Evolutionary conservation across 2,329 filamentous ascomycete species (phyloP).

Genomic region (Dryadomyces sulphureus): DNA sequence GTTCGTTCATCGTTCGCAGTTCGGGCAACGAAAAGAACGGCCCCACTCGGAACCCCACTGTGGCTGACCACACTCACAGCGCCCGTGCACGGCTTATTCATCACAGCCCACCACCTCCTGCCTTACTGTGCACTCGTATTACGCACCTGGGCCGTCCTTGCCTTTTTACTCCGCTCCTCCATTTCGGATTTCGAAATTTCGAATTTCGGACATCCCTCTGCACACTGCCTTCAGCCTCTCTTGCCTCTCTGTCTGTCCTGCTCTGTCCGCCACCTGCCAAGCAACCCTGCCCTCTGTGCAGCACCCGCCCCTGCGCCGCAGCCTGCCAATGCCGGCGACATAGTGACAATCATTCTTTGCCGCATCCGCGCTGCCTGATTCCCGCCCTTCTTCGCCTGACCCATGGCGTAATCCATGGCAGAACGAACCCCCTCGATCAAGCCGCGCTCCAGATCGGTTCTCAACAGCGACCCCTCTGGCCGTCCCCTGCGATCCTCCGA

Average conservation of each 20-base stretch:
- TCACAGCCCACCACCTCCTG: neutral
- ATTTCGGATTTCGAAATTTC: neutral
- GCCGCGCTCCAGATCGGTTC: slow-evolving; percentile 35
- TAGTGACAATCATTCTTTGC: neutral
- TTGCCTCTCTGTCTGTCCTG: neutral
- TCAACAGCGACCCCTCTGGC: slow-evolving; percentile 28
- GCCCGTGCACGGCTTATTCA: neutral
- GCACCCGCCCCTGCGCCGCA: neutral
- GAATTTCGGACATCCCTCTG: too few species aligned
- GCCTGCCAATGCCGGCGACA: neutral
- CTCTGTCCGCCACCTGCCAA: neutral
- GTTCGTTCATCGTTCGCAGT: too few species aligned
- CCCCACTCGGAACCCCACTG: too few species aligned
- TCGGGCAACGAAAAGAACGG: too few species aligned
- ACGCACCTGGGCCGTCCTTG: neutral
- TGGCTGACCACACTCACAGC: neutral
- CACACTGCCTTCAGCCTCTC: neutral
- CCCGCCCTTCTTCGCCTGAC: slow-evolving; percentile 17
- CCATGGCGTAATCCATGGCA: slow-evolving; percentile 57
- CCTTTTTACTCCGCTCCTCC: neutral
- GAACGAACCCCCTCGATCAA: slow-evolving; percentile 38
- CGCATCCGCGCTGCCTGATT: neutral
- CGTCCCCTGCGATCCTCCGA: slow-evolving; percentile 1
- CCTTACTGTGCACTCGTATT: neutral
- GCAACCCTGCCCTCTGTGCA: neutral